These are phyloP conservation scores for Didymellaceae sp. DNA, from an alignment of 2,329 filamentous ascomycete genomes.

Conservation along the genomic window DNA sequence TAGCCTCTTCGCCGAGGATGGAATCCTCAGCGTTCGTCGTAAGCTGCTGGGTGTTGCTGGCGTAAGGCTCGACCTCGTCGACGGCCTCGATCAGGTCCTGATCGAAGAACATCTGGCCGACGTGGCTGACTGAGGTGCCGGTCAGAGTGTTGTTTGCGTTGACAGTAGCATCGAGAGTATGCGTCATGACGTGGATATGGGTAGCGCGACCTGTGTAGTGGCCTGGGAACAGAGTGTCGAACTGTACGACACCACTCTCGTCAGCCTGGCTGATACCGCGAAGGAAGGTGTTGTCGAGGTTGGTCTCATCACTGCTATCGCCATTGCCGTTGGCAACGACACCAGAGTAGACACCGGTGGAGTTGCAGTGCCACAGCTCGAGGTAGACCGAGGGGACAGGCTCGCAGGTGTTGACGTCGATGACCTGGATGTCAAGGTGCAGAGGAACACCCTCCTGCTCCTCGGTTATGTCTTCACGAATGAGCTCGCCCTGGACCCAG, in stretches of 20 bases:
- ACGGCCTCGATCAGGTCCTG: conserved; percentile 62
- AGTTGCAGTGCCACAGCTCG: conserved; percentile 61
- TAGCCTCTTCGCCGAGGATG: conserved; percentile 57
- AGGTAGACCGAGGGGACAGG: conserved; percentile 56
- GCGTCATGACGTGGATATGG: conserved; percentile 52
- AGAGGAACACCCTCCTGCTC: conserved; percentile 57
- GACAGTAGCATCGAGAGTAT: conserved; percentile 42
- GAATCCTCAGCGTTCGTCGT: conserved; percentile 61
- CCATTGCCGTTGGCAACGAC: conserved; percentile 54
- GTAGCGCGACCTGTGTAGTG: conserved; percentile 40
- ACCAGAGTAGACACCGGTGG: conserved; percentile 43
- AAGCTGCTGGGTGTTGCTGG: conserved; percentile 50
- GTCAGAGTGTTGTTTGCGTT: conserved; percentile 59
- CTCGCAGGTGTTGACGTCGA: conserved; percentile 62
- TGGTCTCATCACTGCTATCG: conserved; percentile 42
- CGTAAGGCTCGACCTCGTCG: conserved; percentile 54
- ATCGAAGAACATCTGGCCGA: conserved; percentile 71
- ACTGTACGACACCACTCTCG: conserved; percentile 56
- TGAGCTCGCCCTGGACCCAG: conserved; percentile 58
- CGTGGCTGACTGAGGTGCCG: conserved; percentile 60
- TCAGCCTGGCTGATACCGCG: conserved; percentile 58
- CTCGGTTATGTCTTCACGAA: conserved; percentile 58
- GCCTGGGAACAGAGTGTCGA: conserved; percentile 57
- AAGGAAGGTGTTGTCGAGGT: conserved; percentile 50
- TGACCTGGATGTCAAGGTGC: conserved; percentile 60